Evolutionary conservation across 2,329 filamentous ascomycete genomes (phyloP), one percentile per base, ranked within the genome.

Genomic region (Zymoseptoria passerinii): DNA sequence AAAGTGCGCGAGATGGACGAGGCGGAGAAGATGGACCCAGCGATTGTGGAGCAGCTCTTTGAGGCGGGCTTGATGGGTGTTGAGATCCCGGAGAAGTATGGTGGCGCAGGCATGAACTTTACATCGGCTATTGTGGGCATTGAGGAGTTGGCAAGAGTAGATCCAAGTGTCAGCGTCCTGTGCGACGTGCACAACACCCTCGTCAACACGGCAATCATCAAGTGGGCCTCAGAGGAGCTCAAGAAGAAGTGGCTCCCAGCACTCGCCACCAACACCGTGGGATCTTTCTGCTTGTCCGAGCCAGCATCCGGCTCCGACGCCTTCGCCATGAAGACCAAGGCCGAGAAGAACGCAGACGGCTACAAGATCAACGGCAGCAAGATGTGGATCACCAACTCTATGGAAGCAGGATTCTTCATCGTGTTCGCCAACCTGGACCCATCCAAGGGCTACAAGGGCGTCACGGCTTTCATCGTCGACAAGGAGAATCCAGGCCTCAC

Each of bases 301-400:
- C 68, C 66, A 5, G 88, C 88, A 1, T 96, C 90, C 20, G 94
- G 94, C 20, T 96, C 91, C 0, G 94, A 99, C 72, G 94, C 94
- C 48, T 99, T 99, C 71, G 95, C 95, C 1, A 81, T 99, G 64
- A 88, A 90, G 66, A 97, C 94, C 58, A 92, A 90, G 74, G 94
- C 94, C 50, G 86, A 84, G 58, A 89, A 92, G 80, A 94, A 90
- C 0, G 81, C 84, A 20, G 82, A 85, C 64, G 91, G 92, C 35
- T 99, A 92, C 79, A 86, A 82, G 76, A 88, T 99, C 75, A 88
- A 84, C 61, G 94, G 94, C 53, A 86, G 84, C 75, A 99, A 99
- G 83, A 99, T 99, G 94, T 99, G 94, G 94, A 99, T 99, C 76
- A 99, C 94, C 63, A 99, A 99, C 81, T 88, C 89, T 54, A 86